phyloP scores from a whole-genome alignment of 148 eudicot genomes.

The Camellia japonica region DNA sequence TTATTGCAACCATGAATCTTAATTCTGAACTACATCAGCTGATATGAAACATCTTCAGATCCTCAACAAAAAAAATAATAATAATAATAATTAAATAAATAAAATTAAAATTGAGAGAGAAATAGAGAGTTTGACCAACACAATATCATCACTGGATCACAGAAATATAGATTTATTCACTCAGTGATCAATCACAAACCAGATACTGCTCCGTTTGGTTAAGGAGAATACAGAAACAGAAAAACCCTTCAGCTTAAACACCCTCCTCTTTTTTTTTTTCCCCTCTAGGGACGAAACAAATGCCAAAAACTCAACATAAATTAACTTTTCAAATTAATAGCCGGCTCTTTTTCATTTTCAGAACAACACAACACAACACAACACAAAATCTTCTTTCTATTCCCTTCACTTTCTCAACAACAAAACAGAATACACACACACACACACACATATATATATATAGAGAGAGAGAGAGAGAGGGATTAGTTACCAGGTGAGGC shows the following conservation, averaged over 20 bases:
- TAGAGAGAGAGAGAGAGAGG: too few species aligned
- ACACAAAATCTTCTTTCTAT: neutral
- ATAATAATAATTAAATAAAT: too few species aligned
- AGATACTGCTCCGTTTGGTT: neutral
- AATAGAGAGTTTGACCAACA: neutral
- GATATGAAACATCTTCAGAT: too few species aligned
- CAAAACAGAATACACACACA: neutral
- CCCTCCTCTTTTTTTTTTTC: too few species aligned
- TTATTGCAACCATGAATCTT: neutral
- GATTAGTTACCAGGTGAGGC: neutral
- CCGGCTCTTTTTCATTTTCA: neutral
- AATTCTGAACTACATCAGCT: neutral
- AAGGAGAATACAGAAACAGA: neutral
- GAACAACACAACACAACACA: neutral
- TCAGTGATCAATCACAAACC: neutral
- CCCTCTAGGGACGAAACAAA: too few species aligned
- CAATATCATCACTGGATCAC: neutral
- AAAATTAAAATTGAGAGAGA: too few species aligned
- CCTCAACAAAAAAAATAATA: too few species aligned
- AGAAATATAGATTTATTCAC: too few species aligned
- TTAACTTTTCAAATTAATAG: neutral
- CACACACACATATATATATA: too few species aligned
- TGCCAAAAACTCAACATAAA: neutral
- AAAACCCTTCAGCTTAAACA: neutral
- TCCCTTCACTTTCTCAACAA: neutral